Conservation (phyloP, 2,329 filamentous ascomycete genomes). For the Verticillium longisporum region DNA sequence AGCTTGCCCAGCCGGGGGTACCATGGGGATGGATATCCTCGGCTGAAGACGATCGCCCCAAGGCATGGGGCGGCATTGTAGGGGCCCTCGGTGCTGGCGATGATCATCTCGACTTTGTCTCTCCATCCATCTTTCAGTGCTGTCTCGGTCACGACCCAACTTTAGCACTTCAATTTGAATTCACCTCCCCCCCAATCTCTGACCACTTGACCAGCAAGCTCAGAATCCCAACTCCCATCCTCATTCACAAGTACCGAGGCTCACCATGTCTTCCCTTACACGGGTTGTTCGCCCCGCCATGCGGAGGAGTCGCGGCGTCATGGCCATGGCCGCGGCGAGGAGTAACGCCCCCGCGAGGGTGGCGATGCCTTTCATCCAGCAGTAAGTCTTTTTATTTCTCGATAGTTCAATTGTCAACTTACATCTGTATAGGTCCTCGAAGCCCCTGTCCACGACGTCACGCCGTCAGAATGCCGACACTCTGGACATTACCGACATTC, state of each 20-base stretch:
- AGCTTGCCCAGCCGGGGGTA: neutral
- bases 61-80: neutral
- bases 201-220: neutral
- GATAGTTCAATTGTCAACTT: neutral
- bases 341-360: slow-evolving; percentile 11
- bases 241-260: slow-evolving; percentile 14
- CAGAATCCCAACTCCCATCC: neutral
- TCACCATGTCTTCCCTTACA: slow-evolving; percentile 40
- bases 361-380: slow-evolving; percentile 14
- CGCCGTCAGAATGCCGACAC: slow-evolving; percentile 39
- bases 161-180: neutral
- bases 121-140: neutral
- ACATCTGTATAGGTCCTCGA: slow-evolving; percentile 22
- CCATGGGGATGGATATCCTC: slow-evolving; percentile 17
- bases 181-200: neutral
- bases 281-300: slow-evolving; percentile 45
- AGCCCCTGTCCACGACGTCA: slow-evolving; percentile 55
- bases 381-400: slow-evolving; percentile 16
- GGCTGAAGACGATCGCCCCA: slow-evolving; percentile 4
- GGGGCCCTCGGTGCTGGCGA: neutral
- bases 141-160: neutral
- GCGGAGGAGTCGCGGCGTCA: slow-evolving; percentile 32
- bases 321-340: slow-evolving; percentile 16
- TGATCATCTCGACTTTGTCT: neutral
- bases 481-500: slow-evolving; percentile 65